Percentiles rank a stretch among this genome's conserved stretches.
phyloP scores from a whole-genome alignment of 768 basidiomycete species.

The Mycena chlorophos region DNA sequence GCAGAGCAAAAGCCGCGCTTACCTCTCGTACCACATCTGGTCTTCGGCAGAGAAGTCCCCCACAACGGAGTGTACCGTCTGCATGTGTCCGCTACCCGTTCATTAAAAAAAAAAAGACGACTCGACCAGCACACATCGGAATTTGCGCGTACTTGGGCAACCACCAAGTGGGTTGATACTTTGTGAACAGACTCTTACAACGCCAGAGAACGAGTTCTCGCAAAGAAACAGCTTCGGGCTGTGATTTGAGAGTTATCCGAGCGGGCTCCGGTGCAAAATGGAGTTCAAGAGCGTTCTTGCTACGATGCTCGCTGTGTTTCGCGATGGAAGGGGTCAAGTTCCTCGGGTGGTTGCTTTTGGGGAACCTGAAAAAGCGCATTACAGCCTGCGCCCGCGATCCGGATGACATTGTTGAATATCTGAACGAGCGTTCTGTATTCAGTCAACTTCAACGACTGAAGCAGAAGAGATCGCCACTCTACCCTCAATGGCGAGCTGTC shows the following conservation, averaged over 20 bases:
- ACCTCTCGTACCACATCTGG: constrained; percentile 49
- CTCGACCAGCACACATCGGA: too few species aligned
- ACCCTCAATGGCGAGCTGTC: too few species aligned
- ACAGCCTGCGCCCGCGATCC: too few species aligned
- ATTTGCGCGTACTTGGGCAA: constrained; percentile 45
- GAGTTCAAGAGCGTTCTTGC: constrained; percentile 1
- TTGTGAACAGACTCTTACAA: constrained; percentile 43
- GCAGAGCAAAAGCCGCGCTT: background rate
- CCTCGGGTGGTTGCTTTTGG: too few species aligned
- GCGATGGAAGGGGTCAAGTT: too few species aligned
- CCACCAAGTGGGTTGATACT: constrained; percentile 51
- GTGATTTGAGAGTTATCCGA: constrained; percentile 11
- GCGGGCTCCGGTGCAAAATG: constrained; percentile 11
- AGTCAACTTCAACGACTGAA: too few species aligned
- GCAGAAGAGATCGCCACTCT: too few species aligned
- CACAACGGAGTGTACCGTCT: constrained; percentile 59
- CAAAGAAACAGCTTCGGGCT: constrained; percentile 35
- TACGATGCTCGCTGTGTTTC: too few species aligned
- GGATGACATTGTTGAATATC: too few species aligned
- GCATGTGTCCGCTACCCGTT: constrained; percentile 52
- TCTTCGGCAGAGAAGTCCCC: constrained; percentile 62
- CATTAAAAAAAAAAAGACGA: background rate
- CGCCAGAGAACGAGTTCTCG: constrained; percentile 41
- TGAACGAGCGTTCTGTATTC: too few species aligned
- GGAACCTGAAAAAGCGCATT: too few species aligned